Base-by-base conservation (phyloP, 1,139 yeast species). In the Magnusiomyces magnusii region DNA sequence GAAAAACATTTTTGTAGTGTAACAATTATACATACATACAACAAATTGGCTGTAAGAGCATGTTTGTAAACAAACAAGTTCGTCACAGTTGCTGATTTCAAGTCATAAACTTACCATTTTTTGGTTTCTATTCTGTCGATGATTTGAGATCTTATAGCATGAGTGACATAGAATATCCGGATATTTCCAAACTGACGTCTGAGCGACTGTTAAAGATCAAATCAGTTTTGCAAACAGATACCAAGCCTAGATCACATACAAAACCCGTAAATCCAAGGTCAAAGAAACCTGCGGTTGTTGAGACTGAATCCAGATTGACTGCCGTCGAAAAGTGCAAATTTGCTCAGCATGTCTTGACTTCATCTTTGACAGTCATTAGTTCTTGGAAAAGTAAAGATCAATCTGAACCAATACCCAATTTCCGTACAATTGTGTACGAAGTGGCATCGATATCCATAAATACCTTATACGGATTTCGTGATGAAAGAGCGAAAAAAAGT, bases 171-270 rank as follows among this genome's bases (percentile, higher is more conserved):
- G 56, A 39, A 5, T 44, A 59, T 31, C 56, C 61, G 13, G 65
- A 63, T 50, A 59, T 63, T 27, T 56, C 54, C 19, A 50, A 57
- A 27, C 57, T 58, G 28, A 61, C 64, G 7, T 51, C 60, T 17
- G 65, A 62, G n/a, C 44, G 59, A 27, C 59, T 61, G 27, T 44
- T 59, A 3, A 56, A 57, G 54, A 54, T 63, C 28, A 62, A 63
- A 53, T 51, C 55, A 17, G 47, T 57, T 17, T 53, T 63, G n/a
- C 60, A 54, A 34, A 47, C 61, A 17, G 24, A 51, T 5, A 3
- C 49, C 5, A 44, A 23, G 3, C 5, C 49, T 5, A 21, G 24
- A 21, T 21, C 25, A 39, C 44, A 39, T 15, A n/a, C 3, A 39
- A 39, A 39, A 39, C 44, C 44, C 3, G 7, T n/a, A 17, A 39